Evolutionary conservation across 2,329 filamentous ascomycete species (phyloP).

Genomic region (Cadophora malorum): DNA sequence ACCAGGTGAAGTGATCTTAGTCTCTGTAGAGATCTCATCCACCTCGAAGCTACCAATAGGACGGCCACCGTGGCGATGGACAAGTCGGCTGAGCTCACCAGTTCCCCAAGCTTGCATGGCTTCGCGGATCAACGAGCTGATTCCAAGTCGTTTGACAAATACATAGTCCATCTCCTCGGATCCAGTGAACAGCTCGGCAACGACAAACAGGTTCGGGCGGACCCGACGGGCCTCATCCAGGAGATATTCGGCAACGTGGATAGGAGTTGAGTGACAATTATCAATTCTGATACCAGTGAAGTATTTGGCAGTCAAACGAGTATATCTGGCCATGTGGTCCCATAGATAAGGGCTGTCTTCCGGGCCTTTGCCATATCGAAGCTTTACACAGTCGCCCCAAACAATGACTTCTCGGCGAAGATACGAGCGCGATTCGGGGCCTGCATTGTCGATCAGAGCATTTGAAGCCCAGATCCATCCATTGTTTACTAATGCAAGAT

Average conservation of each 20-base stretch:
- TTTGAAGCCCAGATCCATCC: slow-evolving; percentile 99
- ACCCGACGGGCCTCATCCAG: slow-evolving; percentile 91
- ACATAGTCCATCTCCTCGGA: slow-evolving; percentile 96
- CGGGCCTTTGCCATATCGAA: slow-evolving; percentile 82
- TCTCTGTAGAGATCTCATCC: slow-evolving; percentile 78
- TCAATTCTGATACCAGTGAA: slow-evolving; percentile 97
- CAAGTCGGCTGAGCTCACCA: slow-evolving; percentile 86
- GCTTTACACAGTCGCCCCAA: slow-evolving; percentile 98
- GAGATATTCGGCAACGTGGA: slow-evolving; percentile 93
- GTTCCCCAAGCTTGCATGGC: slow-evolving; percentile 99
- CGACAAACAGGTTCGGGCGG: slow-evolving; percentile 86
- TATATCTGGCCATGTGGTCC: slow-evolving; percentile 95
- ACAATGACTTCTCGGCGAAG: slow-evolving; percentile 95
- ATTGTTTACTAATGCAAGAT: slow-evolving; percentile 89
- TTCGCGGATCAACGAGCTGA: slow-evolving; percentile 92
- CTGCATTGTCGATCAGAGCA: slow-evolving; percentile 91
- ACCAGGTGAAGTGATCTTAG: slow-evolving; percentile 48
- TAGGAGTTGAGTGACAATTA: slow-evolving; percentile 95
- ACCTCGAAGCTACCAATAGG: slow-evolving; percentile 97
- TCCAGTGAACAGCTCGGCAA: slow-evolving; percentile 94
- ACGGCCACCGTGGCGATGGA: slow-evolving; percentile 90
- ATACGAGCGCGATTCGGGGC: slow-evolving; percentile 88
- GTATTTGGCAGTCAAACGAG: slow-evolving; percentile 88
- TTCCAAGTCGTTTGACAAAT: slow-evolving; percentile 90
- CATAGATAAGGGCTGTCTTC: slow-evolving; percentile 92